Percentiles rank a stretch among this genome's conserved stretches.
Conservation (phyloP, 2,329 filamentous ascomycete species). For the Nakataea oryzae region DNA sequence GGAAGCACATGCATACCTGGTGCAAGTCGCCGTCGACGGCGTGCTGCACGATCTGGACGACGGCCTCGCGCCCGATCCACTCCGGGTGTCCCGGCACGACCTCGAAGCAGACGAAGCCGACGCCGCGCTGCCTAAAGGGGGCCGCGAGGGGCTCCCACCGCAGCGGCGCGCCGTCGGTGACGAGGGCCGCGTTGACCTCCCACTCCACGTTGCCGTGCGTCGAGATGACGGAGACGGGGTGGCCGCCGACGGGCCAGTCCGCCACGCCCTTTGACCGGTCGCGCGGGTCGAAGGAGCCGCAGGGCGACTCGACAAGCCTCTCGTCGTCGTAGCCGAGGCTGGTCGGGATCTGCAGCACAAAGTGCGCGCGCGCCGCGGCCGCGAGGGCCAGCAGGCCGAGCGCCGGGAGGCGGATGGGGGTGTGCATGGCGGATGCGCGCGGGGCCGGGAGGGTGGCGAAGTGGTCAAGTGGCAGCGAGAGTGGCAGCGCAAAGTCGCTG, state of each 20-base stretch:
- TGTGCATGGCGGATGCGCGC: too few relatives aligned
- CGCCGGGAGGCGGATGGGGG: too few relatives aligned
- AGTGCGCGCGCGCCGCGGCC: too few relatives aligned
- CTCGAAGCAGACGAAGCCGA: neutral
- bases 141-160: neutral
- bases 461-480: too few relatives aligned
- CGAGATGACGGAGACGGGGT: neutral
- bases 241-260: neutral
- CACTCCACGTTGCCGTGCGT: neutral
- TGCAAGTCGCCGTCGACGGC: too few relatives aligned
- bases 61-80: too few relatives aligned
- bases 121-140: neutral
- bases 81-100: neutral
- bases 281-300: neutral
- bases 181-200: neutral
- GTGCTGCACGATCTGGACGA: too few relatives aligned
- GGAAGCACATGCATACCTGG: too few relatives aligned
- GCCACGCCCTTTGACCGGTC: neutral
- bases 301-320: neutral
- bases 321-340: neutral
- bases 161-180: neutral
- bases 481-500: too few relatives aligned
- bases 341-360: too few relatives aligned
- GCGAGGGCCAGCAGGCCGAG: too few relatives aligned
- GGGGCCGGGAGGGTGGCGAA: too few relatives aligned